phyloP scores from a whole-genome alignment of 495 filamentous ascomycete species.

The Corynascus novoguineensis region DNA sequence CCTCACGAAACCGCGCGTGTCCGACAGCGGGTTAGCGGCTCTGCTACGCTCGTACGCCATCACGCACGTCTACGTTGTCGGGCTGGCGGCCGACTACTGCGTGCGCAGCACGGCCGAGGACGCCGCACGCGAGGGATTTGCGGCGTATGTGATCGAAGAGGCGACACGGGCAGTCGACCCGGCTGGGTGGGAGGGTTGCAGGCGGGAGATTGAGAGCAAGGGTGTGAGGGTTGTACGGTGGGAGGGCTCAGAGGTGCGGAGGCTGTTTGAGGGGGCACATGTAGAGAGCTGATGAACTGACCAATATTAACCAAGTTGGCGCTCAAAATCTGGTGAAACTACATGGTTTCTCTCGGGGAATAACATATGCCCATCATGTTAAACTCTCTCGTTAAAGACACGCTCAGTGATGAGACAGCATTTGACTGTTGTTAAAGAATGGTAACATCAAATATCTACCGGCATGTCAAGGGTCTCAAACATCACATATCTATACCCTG shows the following conservation, averaged over 20 bases:
- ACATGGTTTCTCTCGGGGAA: too few relatives aligned
- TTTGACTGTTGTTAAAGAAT: too few relatives aligned
- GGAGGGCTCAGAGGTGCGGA: slow-evolving; percentile 37
- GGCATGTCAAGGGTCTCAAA: too few relatives aligned
- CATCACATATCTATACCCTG: too few relatives aligned
- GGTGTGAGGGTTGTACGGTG: slow-evolving; percentile 43
- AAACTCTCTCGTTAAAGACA: too few relatives aligned
- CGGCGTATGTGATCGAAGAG: slow-evolving; percentile 71
- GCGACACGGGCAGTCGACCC: slow-evolving; percentile 65
- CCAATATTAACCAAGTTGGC: too few relatives aligned
- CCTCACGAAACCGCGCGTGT: slow-evolving; percentile 47
- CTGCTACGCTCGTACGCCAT: slow-evolving; percentile 53
- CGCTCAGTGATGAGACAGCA: too few relatives aligned
- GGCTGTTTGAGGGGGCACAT: slow-evolving; percentile 18
- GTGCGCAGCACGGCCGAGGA: slow-evolving; percentile 76
- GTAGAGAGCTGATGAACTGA: background rate
- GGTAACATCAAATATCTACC: too few relatives aligned
- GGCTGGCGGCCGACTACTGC: slow-evolving; percentile 85
- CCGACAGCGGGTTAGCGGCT: slow-evolving; percentile 54
- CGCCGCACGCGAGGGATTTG: slow-evolving; percentile 69
- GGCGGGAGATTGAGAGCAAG: slow-evolving; percentile 48
- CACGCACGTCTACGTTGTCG: slow-evolving; percentile 75
- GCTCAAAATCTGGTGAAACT: too few relatives aligned
- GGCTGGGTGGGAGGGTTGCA: slow-evolving; percentile 51
- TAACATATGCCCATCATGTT: too few relatives aligned